Evolutionary conservation across 805 yeast genomes (phyloP).

Genomic region (Yarrowia porcina): DNA sequence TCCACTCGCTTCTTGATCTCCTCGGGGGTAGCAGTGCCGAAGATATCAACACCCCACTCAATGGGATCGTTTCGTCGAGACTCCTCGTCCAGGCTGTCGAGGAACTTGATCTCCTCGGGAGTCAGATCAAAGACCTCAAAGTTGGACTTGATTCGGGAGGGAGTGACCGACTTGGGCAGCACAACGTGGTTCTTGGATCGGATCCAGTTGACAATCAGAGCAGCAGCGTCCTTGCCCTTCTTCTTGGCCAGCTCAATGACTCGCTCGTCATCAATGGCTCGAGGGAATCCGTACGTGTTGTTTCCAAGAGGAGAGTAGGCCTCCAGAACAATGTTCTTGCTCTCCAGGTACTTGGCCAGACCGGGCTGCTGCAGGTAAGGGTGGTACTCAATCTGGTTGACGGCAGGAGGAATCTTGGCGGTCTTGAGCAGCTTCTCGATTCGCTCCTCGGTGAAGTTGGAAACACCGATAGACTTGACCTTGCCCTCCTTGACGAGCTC

Average conservation of each 20-base stretch:
- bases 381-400: slow-evolving; percentile 62
- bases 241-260: slow-evolving; percentile 53
- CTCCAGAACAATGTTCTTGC: slow-evolving; percentile 50
- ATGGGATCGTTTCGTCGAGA: slow-evolving; percentile 35
- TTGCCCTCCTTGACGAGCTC: slow-evolving; percentile 51
- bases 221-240: slow-evolving; percentile 55
- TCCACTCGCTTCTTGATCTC: slow-evolving; percentile 29
- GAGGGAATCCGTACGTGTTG: slow-evolving; percentile 30
- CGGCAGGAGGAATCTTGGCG: slow-evolving; percentile 51
- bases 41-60: slow-evolving; percentile 36
- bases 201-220: slow-evolving; percentile 74
- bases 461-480: slow-evolving; percentile 70
- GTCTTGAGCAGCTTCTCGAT: slow-evolving; percentile 57
- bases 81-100: slow-evolving; percentile 32
- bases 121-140: slow-evolving; percentile 53
- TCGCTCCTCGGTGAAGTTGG: slow-evolving; percentile 63
- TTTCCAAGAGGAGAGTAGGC: slow-evolving; percentile 59
- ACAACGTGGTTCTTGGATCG: slow-evolving; percentile 68
- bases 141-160: slow-evolving; percentile 59
- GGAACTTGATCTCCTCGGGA: slow-evolving; percentile 40
- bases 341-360: slow-evolving; percentile 45
- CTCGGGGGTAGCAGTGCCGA: slow-evolving; percentile 31
- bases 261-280: slow-evolving; percentile 50
- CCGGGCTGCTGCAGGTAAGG: slow-evolving; percentile 48
- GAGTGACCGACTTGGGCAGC: slow-evolving; percentile 75